Conservation (phyloP, 768 basidiomycete genomes). For the Kwoniella dejecticola region DNA sequence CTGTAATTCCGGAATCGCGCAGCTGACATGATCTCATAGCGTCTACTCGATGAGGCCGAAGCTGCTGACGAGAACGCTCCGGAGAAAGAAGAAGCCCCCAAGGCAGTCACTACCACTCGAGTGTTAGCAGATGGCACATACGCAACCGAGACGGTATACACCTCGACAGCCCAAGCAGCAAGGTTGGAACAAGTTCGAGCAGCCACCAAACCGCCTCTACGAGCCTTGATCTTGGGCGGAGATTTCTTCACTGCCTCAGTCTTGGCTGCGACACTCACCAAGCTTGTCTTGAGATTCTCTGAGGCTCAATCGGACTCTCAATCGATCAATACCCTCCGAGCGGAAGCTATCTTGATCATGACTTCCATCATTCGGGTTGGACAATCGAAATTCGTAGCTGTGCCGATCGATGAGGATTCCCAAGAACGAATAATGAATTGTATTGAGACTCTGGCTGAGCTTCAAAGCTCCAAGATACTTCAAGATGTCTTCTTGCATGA, state of each 20-base stretch:
- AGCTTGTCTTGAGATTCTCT: constrained; percentile 77
- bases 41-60: constrained; percentile 72
- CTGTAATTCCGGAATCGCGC: no score
- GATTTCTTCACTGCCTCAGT: constrained; percentile 97
- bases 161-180: constrained; percentile 61
- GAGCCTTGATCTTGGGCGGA: constrained; percentile 89
- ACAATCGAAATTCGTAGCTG: constrained; percentile 89
- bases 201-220: constrained; percentile 83
- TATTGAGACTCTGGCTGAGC: constrained; percentile 85
- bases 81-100: constrained; percentile 57
- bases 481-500: constrained; percentile 64
- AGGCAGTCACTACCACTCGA: constrained; percentile 62
- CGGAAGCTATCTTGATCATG: constrained; percentile 99
- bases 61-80: constrained; percentile 63
- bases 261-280: constrained; percentile 84
- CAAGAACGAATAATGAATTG: constrained; percentile 95
- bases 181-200: constrained; percentile 79
- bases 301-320: constrained; percentile 61
- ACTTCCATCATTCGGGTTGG: constrained; percentile 94
- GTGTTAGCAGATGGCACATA: constrained; percentile 96
- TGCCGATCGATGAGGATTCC: constrained; percentile 97
- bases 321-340: constrained; percentile 73
- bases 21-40: no score
- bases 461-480: constrained; percentile 67
- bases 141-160: constrained; percentile 90